Base-by-base conservation (phyloP, 2,329 filamentous ascomycete species). In the Bimuria novae-zelandiae region DNA sequence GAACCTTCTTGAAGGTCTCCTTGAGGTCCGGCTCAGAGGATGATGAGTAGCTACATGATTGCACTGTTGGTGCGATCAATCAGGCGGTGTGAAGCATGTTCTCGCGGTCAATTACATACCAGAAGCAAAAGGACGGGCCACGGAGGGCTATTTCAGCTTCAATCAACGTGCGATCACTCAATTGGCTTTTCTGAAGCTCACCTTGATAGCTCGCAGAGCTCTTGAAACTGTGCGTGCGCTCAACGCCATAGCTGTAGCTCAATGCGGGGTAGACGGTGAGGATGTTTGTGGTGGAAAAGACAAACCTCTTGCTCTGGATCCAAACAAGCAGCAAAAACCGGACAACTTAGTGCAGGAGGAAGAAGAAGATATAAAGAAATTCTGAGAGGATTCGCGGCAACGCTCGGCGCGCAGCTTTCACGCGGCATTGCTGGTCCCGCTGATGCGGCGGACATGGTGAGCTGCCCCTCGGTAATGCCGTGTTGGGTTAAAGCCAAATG, bases 1-100 rank as follows among this genome's bases (percentile, higher is more conserved):
- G 96, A 54, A 86, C 84, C 63, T 87, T 85, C 68, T 86, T 89
- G 62, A 99, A 85, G 12, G 90, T 90, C 47, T 89, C 81, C 79
- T 97, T 99, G 70, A 99, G 86, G 71, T 93, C 89, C 54, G 89
- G 90, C 75, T 97, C 93, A 53, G 89, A 82, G 45, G 85, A 82
- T 37, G 89, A 85, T 60, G 89, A 85, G 78, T 92, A 92, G 73
- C 75, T 79, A 68, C 88, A 73, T 69, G 69, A 42, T 67, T 75
- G 73, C n/a, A 73, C 74, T 76, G 59, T 22, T 44, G 21, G 48
- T 46, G 47, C 17, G 49, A 46, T 33, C 10, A 30, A 51, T 68
- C 55, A 68, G n/a, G 60, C 36, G 32, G 37, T 30, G 23, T n/a
- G 16, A 17, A 39, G 23, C 30, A 40, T 30, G 17, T 39, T 17